Percentiles rank a stretch among this genome's conserved stretches.
These are phyloP conservation scores for Globisporangium radiosum DNA, from an alignment of 352 stramenopile genomes.

Conservation along the genomic window DNA sequence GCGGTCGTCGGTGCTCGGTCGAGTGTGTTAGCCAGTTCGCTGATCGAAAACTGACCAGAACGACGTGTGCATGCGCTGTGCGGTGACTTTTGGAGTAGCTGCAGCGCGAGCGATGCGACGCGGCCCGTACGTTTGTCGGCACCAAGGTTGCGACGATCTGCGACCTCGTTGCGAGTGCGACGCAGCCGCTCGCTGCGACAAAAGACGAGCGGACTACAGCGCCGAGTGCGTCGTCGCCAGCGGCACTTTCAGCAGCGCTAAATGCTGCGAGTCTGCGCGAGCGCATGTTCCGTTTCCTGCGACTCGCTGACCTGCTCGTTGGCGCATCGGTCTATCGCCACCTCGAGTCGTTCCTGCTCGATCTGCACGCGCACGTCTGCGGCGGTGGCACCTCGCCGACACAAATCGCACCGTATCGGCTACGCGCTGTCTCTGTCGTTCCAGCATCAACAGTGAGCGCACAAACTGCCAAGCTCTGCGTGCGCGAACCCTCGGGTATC, in stretches of 20 bases:
- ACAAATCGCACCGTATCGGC: background rate
- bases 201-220: slow-evolving; percentile 5
- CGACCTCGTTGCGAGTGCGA: slow-evolving; percentile 16
- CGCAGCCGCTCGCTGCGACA: slow-evolving; percentile 9
- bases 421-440: background rate
- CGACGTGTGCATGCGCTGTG: too few relatives aligned
- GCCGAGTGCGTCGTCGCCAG: background rate
- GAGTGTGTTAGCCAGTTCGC: too few relatives aligned
- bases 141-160: slow-evolving; percentile 19
- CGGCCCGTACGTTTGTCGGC: slow-evolving; percentile 11
- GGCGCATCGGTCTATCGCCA: slow-evolving; percentile 40
- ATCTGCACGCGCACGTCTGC: slow-evolving; percentile 29
- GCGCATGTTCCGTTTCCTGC: slow-evolving; percentile 49
- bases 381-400: slow-evolving; percentile 3
- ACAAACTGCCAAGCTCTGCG: background rate
- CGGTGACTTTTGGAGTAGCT: background rate
- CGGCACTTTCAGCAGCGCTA: slow-evolving; percentile 14
- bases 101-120: slow-evolving; percentile 13
- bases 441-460: background rate
- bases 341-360: slow-evolving; percentile 20
- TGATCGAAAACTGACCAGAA: too few relatives aligned
- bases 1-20: background rate
- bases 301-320: slow-evolving; percentile 36
- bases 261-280: slow-evolving; percentile 29
- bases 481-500: background rate